Conservation (phyloP, 768 basidiomycete species). For the Leccinellum albellum region DNA sequence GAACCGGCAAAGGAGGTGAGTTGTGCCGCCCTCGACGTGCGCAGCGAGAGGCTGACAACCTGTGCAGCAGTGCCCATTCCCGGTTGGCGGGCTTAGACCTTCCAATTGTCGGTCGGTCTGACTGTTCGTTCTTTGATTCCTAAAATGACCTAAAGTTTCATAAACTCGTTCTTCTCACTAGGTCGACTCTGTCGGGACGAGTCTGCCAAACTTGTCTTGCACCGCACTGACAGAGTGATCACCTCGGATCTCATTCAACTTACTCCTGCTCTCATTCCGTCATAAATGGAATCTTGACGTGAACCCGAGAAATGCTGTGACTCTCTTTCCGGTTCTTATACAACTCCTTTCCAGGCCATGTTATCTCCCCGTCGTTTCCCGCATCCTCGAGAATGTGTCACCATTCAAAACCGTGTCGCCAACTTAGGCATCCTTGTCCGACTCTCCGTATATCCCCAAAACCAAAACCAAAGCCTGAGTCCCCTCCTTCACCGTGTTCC, state of each 20-base stretch:
- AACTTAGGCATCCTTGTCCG: slow-evolving; percentile 18
- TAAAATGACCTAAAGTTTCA: slow-evolving; percentile 34
- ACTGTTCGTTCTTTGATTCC: slow-evolving; percentile 26
- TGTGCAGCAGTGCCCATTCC: slow-evolving; percentile 14
- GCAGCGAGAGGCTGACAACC: slow-evolving; percentile 11
- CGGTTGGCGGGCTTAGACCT: slow-evolving; percentile 4
- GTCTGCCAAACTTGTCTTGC: slow-evolving; percentile 33
- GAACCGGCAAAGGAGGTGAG: slow-evolving; percentile 5
- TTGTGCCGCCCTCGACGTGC: not conserved
- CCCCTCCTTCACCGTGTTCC: not conserved
- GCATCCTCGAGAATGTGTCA: slow-evolving; percentile 23
- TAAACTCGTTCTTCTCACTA: slow-evolving; percentile 28
- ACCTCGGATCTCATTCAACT: slow-evolving; percentile 32
- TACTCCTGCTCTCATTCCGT: slow-evolving; percentile 18
- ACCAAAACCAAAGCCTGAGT: not conserved
- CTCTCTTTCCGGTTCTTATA: slow-evolving; percentile 27
- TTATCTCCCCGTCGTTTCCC: slow-evolving; percentile 13
- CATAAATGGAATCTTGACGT: slow-evolving; percentile 26
- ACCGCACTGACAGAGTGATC: slow-evolving; percentile 21
- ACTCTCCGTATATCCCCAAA: slow-evolving; percentile 2
- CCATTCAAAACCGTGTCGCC: slow-evolving; percentile 20
- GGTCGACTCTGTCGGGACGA: slow-evolving; percentile 24
- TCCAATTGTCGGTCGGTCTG: slow-evolving; percentile 20
- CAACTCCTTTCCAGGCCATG: slow-evolving; percentile 10
- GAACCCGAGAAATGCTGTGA: slow-evolving; percentile 33